Conservation (phyloP, 2,329 filamentous ascomycete genomes). For the Paracamarosporium sp. region DNA sequence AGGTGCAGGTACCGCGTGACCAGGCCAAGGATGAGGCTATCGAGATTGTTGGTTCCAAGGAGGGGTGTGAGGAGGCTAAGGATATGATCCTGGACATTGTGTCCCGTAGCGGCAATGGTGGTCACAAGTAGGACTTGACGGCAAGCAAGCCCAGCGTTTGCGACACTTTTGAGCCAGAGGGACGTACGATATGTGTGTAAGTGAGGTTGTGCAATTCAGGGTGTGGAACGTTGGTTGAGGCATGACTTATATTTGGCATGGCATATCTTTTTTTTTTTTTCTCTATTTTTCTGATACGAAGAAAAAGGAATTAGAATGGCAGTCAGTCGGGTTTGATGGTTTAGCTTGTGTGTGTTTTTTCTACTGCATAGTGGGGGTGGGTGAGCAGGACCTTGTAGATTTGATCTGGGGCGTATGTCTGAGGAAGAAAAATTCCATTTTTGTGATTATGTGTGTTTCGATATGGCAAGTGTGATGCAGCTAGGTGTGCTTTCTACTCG, state of each 20-base stretch:
- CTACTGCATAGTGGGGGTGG: neutral
- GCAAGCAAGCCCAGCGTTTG: too few species aligned
- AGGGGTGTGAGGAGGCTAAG: slow-evolving; percentile 85
- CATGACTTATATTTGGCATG: neutral
- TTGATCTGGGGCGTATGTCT: neutral
- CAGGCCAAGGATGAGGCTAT: slow-evolving; percentile 81
- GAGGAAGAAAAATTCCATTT: too few species aligned
- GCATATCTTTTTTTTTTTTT: neutral
- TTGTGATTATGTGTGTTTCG: too few species aligned
- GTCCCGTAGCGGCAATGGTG: slow-evolving; percentile 33
- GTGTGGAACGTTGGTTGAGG: neutral
- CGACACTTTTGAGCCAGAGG: neutral
- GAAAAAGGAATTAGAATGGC: neutral
- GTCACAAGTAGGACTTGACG: slow-evolving; percentile 15
- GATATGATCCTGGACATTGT: slow-evolving; percentile 89
- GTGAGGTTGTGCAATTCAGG: neutral
- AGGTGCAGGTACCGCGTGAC: slow-evolving; percentile 89
- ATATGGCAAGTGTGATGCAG: too few species aligned
- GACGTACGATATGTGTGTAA: slow-evolving; percentile 4
- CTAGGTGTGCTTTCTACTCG: too few species aligned
- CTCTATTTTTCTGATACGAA: neutral
- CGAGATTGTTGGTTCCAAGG: slow-evolving; percentile 80
- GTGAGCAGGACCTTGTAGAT: too few species aligned
- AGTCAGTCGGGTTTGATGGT: neutral
- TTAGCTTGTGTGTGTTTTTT: too few species aligned